A percentile compares a stretch with the other conserved stretches of the same genome.
phyloP scores from a whole-genome alignment of 2,329 filamentous ascomycete species.

The Penicillium sp. region DNA sequence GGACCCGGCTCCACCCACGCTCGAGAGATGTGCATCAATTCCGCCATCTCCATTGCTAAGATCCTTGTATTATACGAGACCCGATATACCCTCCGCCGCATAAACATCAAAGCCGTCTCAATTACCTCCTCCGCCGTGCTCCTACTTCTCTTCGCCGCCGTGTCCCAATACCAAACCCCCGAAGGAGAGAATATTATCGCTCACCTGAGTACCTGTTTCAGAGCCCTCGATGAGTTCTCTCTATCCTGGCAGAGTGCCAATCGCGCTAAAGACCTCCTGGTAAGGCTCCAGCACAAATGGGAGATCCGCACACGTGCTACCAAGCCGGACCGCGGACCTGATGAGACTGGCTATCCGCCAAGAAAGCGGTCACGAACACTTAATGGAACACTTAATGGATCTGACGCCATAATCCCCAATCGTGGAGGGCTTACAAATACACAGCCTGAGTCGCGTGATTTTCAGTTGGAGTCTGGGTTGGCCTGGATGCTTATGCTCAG shows the following conservation, averaged over 20 bases:
- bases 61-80: slow-evolving; percentile 15
- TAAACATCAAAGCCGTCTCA: slow-evolving; percentile 19
- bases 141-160: slow-evolving; percentile 18
- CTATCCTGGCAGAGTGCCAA: slow-evolving; percentile 17
- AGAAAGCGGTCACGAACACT: slow-evolving; percentile 1
- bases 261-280: slow-evolving; percentile 15
- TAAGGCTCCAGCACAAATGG: slow-evolving; percentile 15
- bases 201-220: slow-evolving; percentile 15
- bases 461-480: slow-evolving; percentile 2
- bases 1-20: slow-evolving; percentile 15
- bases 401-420: background rate
- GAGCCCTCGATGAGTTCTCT: slow-evolving; percentile 19
- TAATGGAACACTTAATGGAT: slow-evolving; percentile 1
- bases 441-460: background rate
- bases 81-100: slow-evolving; percentile 15
- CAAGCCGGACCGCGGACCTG: background rate
- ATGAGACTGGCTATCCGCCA: background rate
- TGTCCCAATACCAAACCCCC: slow-evolving; percentile 5
- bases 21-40: slow-evolving; percentile 20
- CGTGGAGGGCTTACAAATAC: background rate
- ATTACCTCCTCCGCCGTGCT: slow-evolving; percentile 21
- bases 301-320: slow-evolving; percentile 7
- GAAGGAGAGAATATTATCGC: slow-evolving; percentile 6
- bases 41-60: slow-evolving; percentile 19
- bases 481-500: slow-evolving; percentile 8